Evolutionary conservation across 2,329 filamentous ascomycete genomes (phyloP).

Genomic region (Fusarium palustre): DNA sequence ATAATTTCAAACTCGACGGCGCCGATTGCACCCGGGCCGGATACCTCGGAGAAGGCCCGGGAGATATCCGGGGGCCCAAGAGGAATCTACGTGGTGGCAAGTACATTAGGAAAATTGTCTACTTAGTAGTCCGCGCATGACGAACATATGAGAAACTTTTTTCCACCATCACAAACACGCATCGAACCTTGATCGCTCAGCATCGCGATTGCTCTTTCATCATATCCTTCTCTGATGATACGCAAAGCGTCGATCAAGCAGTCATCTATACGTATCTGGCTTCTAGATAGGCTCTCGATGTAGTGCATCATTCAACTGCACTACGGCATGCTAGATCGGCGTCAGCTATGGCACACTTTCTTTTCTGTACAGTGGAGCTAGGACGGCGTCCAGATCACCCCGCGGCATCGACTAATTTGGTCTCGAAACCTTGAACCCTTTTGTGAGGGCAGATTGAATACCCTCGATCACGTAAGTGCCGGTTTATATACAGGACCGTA

Average conservation of each 20-base stretch:
- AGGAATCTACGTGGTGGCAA: conserved; percentile 12
- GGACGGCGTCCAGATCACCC: conserved; percentile 26
- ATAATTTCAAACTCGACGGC: conserved; percentile 5
- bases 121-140: not conserved
- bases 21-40: conserved; percentile 18
- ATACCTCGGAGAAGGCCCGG: conserved; percentile 11
- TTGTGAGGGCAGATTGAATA: not conserved
- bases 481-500: not conserved
- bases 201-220: conserved; percentile 24
- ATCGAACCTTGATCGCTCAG: conserved; percentile 10
- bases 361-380: conserved; percentile 19
- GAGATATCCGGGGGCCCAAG: conserved; percentile 14
- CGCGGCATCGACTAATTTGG: conserved; percentile 37
- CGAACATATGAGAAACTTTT: not conserved
- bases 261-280: conserved; percentile 1
- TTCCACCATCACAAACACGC: not conserved
- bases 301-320: conserved; percentile 1
- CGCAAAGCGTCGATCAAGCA: conserved; percentile 14
- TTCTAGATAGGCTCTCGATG: not conserved
- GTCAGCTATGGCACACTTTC: conserved; percentile 21
- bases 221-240: not conserved
- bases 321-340: not conserved
- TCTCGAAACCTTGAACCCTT: conserved; percentile 19
- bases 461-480: conserved; percentile 15
- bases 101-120: not conserved